Evolutionary conservation across 1,139 yeast genomes (phyloP), one percentile per base, ranked within the genome.

Genomic region (Hyphopichia burtonii): DNA sequence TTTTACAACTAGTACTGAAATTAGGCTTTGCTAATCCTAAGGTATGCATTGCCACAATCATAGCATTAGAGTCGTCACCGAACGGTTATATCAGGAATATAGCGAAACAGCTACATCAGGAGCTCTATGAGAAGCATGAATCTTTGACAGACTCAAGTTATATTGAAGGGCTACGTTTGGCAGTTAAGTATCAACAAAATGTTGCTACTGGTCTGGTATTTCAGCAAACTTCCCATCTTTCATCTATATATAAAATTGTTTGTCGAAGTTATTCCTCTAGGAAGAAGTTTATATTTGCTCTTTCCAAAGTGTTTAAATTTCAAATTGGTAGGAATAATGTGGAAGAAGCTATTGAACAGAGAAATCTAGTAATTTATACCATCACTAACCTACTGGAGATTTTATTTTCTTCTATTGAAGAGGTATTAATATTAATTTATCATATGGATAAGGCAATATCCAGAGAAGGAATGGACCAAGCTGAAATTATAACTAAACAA

Each of bases 21-120:
- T 69, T 80, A 40, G 96, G 96, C 0, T 83, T 79, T 59, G 86
- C 85, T 0, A 87, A 85, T 54, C 96, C 96, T 1, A 78, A 84
- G 43, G 53, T 72, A 5, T 80, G 90, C 50, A 76, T 83, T 11
- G 77, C 91, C 0, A 82, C 89, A 0, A 69, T 86, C 2, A 74
- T 88, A 43, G 93, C 93, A 0, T 64, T 89, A 34, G 82, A 83
- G 46, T 73, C 87, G 0, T 80, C 89, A 1, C 59, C 68, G 0
- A 63, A 67, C 22, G 55, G 55, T 2, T 59, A 61, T n/a, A 67
- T 85, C 22, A 65, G 74, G 31, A 59, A 59, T 1, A 61, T 74
- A 9, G 87, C 91, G 0, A 47, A 65, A 2, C 73, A 69, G 2
- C 64, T 86, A 43, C 86, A 86, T 51, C 56, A 56, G 22, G 78